Evolutionary conservation across 805 yeast species (phyloP).

Genomic region (Cyberlindnera amylophila): DNA sequence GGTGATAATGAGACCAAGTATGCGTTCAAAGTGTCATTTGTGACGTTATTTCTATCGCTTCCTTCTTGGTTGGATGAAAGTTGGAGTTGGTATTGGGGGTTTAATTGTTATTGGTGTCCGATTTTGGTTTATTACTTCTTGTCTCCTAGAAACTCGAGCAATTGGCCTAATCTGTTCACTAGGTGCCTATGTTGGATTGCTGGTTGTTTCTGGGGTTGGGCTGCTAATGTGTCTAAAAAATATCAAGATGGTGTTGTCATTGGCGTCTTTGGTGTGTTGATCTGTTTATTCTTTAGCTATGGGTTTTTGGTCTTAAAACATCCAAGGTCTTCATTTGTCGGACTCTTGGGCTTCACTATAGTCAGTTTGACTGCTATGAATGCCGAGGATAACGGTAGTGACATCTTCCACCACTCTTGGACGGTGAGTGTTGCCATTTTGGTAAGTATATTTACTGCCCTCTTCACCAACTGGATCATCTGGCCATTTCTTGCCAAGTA

Average conservation of each 20-base stretch:
- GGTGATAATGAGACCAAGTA: slow-evolving; percentile 39
- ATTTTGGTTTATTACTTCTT: slow-evolving; percentile 33
- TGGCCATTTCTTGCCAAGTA: slow-evolving; percentile 47
- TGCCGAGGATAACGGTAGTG: slow-evolving; percentile 18
- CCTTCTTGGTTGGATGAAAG: slow-evolving; percentile 42
- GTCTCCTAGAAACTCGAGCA: slow-evolving; percentile 39
- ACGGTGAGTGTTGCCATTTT: slow-evolving; percentile 35
- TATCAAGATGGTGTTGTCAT: slow-evolving; percentile 37
- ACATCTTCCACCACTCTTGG: slow-evolving; percentile 39
- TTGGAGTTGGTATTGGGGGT: slow-evolving; percentile 38
- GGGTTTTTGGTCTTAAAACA: slow-evolving; percentile 35
- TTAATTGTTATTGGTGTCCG: slow-evolving; percentile 43
- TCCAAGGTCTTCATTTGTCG: slow-evolving; percentile 41
- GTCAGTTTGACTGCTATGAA: slow-evolving; percentile 32
- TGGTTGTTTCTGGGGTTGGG: slow-evolving; percentile 49
- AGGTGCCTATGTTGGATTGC: slow-evolving; percentile 34
- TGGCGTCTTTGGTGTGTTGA: slow-evolving; percentile 36
- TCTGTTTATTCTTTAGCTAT: slow-evolving; percentile 32
- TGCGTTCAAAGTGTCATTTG: slow-evolving; percentile 38
- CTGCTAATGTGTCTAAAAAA: slow-evolving; percentile 37
- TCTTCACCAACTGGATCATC: slow-evolving; percentile 40
- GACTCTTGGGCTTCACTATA: slow-evolving; percentile 38
- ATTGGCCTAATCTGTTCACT: slow-evolving; percentile 31
- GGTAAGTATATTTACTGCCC: slow-evolving; percentile 36
- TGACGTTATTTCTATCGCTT: slow-evolving; percentile 35